Percentiles rank a stretch among this genome's conserved stretches.
phyloP scores from a whole-genome alignment of 1,139 yeast genomes.

The Zygotorulaspora mrakii region DNA sequence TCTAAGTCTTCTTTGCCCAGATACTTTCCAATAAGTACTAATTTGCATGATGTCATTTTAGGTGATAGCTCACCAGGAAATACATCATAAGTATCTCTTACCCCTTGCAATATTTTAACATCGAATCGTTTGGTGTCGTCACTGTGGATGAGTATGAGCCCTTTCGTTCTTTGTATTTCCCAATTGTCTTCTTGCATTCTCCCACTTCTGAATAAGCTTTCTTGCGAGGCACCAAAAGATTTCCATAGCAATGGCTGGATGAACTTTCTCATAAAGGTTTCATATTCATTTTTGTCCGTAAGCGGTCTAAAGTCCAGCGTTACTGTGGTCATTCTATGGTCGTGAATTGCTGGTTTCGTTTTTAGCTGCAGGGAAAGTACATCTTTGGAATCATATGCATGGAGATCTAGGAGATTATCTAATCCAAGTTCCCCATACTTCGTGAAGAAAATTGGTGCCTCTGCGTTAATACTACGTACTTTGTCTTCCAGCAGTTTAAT shows the following conservation, averaged over 20 bases:
- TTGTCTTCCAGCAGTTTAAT: constrained; percentile 37
- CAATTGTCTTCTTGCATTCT: constrained; percentile 16
- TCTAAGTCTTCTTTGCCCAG: constrained; percentile 39
- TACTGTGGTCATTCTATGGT: constrained; percentile 49
- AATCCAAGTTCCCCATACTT: constrained; percentile 68
- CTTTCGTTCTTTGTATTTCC: constrained; percentile 83
- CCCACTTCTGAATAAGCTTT: constrained; percentile 1
- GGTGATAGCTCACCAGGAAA: constrained; percentile 48
- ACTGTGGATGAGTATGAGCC: constrained; percentile 49
- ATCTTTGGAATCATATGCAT: constrained; percentile 64
- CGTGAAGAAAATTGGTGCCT: constrained; percentile 66
- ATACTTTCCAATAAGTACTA: constrained; percentile 81
- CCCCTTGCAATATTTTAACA: constrained; percentile 85
- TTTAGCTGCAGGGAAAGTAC: constrained; percentile 31
- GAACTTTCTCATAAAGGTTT: constrained; percentile 21
- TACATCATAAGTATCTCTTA: constrained; percentile 84
- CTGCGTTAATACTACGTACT: constrained; percentile 57
- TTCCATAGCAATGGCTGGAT: constrained; percentile 35
- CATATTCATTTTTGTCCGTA: constrained; percentile 20
- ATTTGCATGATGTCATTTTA: constrained; percentile 44
- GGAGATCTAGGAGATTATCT: constrained; percentile 63
- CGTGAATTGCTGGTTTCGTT: constrained; percentile 40
- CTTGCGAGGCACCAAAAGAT: constrained; percentile 31
- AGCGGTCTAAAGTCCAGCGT: constrained; percentile 29
- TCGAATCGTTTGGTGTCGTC: constrained; percentile 13